Evolutionary conservation across 2,329 filamentous ascomycete species (phyloP).

Genomic region (Lasiodiplodia theobromae): DNA sequence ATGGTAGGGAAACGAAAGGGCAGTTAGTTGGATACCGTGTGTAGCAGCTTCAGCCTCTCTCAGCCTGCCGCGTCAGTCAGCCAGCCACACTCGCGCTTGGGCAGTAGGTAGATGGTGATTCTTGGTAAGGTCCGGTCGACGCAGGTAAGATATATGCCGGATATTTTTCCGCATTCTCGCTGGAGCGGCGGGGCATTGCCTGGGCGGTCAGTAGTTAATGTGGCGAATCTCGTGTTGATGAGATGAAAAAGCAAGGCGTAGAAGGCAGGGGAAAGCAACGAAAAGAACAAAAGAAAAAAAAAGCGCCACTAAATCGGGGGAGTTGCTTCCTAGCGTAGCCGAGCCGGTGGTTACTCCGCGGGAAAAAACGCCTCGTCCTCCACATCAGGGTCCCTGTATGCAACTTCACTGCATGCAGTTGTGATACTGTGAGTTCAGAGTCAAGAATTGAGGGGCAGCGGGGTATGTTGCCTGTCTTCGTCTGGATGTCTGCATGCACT

Average conservation of each 20-base stretch:
- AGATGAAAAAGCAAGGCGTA: not conserved
- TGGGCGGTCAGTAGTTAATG: not conserved
- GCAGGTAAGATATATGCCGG: not conserved
- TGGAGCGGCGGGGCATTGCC: no score
- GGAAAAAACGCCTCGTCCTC: not conserved
- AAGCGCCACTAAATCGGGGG: not conserved
- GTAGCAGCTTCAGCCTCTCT: no score
- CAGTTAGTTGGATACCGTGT: no score
- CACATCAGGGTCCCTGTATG: not conserved
- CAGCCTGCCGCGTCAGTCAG: no score
- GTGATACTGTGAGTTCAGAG: not conserved
- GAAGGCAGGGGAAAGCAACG: not conserved
- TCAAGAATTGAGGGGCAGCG: not conserved
- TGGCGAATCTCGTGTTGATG: not conserved
- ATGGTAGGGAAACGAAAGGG: no score
- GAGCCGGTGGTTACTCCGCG: conserved; percentile 3
- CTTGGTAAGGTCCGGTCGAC: no score
- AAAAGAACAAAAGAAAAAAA: not conserved
- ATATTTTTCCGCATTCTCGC: not conserved
- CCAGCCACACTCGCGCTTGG: no score
- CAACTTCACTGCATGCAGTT: not conserved
- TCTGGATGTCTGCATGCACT: not conserved
- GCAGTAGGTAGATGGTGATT: no score
- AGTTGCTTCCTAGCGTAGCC: conserved; percentile 6
- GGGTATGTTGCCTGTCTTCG: not conserved